Conservation (phyloP, 371 early-diverging fungal genomes). For the Mucor plumbeus region DNA sequence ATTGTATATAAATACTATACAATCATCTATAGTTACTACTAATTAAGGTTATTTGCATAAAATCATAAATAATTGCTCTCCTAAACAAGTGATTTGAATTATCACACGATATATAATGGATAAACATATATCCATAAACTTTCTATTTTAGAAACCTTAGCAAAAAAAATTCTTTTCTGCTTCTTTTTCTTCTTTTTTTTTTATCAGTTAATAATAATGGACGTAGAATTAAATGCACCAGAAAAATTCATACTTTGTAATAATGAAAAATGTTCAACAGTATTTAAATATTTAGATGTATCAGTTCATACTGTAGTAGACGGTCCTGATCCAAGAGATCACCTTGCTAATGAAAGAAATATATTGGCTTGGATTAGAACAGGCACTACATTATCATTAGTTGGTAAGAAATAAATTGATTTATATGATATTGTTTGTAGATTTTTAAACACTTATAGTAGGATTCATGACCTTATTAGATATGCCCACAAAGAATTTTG, state of each 20-base stretch:
- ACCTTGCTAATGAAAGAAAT: constrained; percentile 49
- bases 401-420: constrained; percentile 31
- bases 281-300: constrained; percentile 42
- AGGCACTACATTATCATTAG: constrained; percentile 41
- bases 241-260: constrained; percentile 40
- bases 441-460: neutral
- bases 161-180: constrained; percentile 5
- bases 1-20: too few relatives aligned
- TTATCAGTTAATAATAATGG: constrained; percentile 13
- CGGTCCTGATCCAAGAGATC: constrained; percentile 54
- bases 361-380: constrained; percentile 43
- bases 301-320: constrained; percentile 43
- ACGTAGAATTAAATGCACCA: constrained; percentile 34
- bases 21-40: neutral
- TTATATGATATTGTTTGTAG: neutral
- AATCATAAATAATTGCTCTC: neutral
- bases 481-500: constrained; percentile 41
- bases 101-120: neutral
- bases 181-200: constrained; percentile 13
- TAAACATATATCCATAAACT: neutral
- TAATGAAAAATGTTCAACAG: constrained; percentile 37
- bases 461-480: constrained; percentile 50
- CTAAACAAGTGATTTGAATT: neutral
- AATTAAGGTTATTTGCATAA: constrained; percentile 2
- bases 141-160: neutral